Conservation (phyloP, 2,329 filamentous ascomycete species). For the Zymoseptoria passerinii region DNA sequence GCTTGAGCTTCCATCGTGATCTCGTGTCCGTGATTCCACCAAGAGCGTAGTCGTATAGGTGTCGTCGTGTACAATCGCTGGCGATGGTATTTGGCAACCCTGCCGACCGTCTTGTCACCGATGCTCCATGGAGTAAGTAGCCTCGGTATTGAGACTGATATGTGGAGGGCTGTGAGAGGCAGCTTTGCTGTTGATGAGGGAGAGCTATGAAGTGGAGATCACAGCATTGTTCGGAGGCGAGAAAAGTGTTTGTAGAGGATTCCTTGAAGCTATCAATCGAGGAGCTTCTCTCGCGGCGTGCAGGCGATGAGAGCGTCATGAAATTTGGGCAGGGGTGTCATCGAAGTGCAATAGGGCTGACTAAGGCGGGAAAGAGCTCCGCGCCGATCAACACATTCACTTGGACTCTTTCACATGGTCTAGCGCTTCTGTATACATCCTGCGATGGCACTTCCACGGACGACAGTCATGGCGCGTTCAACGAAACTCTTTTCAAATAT, state of each 20-base stretch:
- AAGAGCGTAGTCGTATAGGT: constrained; percentile 12
- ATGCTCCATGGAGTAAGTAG: constrained; percentile 2
- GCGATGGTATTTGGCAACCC: constrained; percentile 33
- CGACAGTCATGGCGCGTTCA: not conserved
- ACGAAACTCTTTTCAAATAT: not conserved
- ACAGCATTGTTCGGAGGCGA: constrained; percentile 5
- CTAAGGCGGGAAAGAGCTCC: constrained; percentile 1
- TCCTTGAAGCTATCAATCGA: not conserved
- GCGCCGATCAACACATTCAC: constrained; percentile 1
- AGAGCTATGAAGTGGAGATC: constrained; percentile 11
- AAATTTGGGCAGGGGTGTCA: not conserved
- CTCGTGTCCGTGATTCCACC: constrained; percentile 12
- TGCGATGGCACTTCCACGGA: not conserved
- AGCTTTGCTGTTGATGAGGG: constrained; percentile 30
- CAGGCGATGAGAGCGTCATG: constrained; percentile 1
- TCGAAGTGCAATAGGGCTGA: not conserved
- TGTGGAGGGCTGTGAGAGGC: constrained; percentile 35
- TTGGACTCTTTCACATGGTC: not conserved
- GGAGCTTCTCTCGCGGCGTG: not conserved
- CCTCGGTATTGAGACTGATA: constrained; percentile 1
- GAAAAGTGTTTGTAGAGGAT: not conserved
- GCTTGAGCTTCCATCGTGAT: not conserved
- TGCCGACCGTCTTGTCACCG: constrained; percentile 37
- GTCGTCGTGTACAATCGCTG: constrained; percentile 14
- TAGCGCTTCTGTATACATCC: not conserved